phyloP scores from a whole-genome alignment of 1,139 yeast genomes.

The Hansenula anomala region DNA sequence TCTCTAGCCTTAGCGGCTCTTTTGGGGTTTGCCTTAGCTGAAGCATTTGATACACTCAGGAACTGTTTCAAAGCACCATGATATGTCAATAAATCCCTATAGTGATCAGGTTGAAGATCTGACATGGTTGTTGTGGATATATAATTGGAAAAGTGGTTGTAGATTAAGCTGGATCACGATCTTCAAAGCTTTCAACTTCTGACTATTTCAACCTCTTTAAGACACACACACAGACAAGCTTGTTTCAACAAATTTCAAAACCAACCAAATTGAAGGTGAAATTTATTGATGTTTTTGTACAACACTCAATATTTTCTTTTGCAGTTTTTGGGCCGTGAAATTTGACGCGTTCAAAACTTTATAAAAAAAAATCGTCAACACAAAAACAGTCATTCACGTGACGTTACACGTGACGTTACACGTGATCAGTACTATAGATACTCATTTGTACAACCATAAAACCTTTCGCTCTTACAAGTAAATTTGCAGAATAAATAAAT shows the following conservation, averaged over 20 bases:
- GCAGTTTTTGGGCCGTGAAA: not conserved
- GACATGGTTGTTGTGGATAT: not conserved
- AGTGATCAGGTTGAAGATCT: constrained; percentile 7
- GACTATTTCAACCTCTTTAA: too few relatives aligned
- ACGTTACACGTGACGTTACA: too few relatives aligned
- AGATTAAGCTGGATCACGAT: too few relatives aligned
- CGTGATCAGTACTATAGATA: too few relatives aligned
- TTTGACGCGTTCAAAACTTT: not conserved
- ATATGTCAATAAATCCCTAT: constrained; percentile 14
- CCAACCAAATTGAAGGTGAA: too few relatives aligned
- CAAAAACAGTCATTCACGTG: too few relatives aligned
- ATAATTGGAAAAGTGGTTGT: not conserved
- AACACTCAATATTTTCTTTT: not conserved
- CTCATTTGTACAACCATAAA: too few relatives aligned
- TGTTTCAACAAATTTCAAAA: too few relatives aligned
- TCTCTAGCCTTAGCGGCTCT: constrained; percentile 79
- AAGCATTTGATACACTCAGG: constrained; percentile 15
- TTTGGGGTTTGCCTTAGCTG: constrained; percentile 31
- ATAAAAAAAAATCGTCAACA: not conserved
- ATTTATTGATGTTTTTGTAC: not conserved
- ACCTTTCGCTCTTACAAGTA: too few relatives aligned
- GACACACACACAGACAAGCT: too few relatives aligned
- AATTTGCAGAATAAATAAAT: too few relatives aligned
- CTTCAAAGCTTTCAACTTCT: not conserved
- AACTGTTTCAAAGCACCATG: constrained; percentile 20